Percentiles rank a stretch among this genome's conserved stretches.
Conservation (phyloP, 371 early-diverging fungal genomes). For the Capillidium heterosporum region DNA sequence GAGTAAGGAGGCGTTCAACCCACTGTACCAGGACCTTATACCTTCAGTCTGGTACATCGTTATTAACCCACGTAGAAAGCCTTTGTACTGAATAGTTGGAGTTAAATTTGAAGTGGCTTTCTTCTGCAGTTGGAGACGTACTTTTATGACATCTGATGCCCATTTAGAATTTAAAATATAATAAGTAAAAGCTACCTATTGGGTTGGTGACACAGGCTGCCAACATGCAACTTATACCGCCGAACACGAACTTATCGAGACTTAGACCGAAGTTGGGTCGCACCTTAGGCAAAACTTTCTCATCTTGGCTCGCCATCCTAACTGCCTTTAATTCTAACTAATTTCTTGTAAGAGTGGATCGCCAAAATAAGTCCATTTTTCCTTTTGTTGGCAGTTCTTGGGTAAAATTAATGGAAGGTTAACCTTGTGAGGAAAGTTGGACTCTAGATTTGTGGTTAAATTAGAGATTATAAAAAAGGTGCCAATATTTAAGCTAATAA, state of each 20-base stretch:
- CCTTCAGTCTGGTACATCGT: constrained; percentile 13
- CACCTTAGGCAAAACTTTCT: too few species aligned
- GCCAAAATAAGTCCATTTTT: too few species aligned
- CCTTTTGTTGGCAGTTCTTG: too few species aligned
- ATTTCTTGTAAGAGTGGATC: too few species aligned
- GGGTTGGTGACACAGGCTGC: constrained; percentile 24
- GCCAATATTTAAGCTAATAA: too few species aligned
- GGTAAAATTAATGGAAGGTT: too few species aligned
- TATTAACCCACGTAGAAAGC: constrained; percentile 9
- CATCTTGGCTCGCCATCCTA: too few species aligned
- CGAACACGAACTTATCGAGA: constrained; percentile 14
- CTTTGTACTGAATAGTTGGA: constrained; percentile 7
- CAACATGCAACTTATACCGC: constrained; percentile 19
- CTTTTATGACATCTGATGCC: constrained; percentile 19
- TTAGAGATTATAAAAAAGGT: too few species aligned
- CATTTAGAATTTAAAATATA: not conserved
- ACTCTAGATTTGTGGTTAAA: too few species aligned
- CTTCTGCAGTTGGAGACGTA: constrained; percentile 18
- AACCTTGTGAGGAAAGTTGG: too few species aligned
- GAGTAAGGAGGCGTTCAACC: constrained; percentile 26
- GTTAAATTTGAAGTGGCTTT: not conserved
- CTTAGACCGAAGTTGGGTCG: too few species aligned
- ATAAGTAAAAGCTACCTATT: constrained; percentile 5
- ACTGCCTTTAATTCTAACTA: too few species aligned
- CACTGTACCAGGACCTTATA: constrained; percentile 17